Base-by-base conservation (phyloP, 352 stramenopile species). In the Phytopythium mirpurense region DNA sequence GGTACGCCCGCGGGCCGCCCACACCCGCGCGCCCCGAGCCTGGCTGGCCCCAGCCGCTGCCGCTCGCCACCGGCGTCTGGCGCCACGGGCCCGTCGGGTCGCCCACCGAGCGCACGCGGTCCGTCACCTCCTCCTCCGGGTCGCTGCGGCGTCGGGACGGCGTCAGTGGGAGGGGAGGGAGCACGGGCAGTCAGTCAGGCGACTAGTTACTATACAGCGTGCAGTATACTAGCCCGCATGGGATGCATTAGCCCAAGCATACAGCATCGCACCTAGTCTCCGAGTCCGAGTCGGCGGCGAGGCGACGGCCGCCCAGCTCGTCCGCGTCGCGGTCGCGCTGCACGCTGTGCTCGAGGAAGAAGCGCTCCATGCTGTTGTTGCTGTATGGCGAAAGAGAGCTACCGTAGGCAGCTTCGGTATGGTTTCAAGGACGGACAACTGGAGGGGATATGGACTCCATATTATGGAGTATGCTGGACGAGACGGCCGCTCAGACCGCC, bases 331-430 rank as follows among this genome's bases (percentile, higher is more conserved):
- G 77, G 60, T 93, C 77, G n/a, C 75, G 72, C 60, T 81, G 61
- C 53, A 89, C 77, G 57, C 71, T 74, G 58, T 93, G 80, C 56
- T 88, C 70, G 26, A 86, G 54, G 62, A 91, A 91, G 65, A 93
- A 93, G 59, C 67, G 72, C 57, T 93, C 83, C 80, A 91, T 93
- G 4, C 26, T 11, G 43, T n/a, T 14, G 12, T n/a, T n/a, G n/a
- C n/a, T n/a, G n/a, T n/a, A n/a, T n/a, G n/a, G n/a, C n/a, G n/a
- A n/a, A n/a, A n/a, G n/a, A n/a, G n/a, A n/a, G n/a, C n/a, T n/a
- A n/a, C n/a, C n/a, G n/a, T n/a, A n/a, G n/a, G n/a, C n/a, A n/a
- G n/a, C n/a, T n/a, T n/a, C n/a, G n/a, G n/a, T n/a, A n/a, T n/a
- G n/a, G n/a, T n/a, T n/a, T n/a, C n/a, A n/a, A n/a, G n/a, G n/a